A percentile compares a stretch with the other conserved stretches of the same genome.
Evolutionary conservation across 257 asterid species (phyloP).

Genomic region (Ehretia macrophylla): DNA sequence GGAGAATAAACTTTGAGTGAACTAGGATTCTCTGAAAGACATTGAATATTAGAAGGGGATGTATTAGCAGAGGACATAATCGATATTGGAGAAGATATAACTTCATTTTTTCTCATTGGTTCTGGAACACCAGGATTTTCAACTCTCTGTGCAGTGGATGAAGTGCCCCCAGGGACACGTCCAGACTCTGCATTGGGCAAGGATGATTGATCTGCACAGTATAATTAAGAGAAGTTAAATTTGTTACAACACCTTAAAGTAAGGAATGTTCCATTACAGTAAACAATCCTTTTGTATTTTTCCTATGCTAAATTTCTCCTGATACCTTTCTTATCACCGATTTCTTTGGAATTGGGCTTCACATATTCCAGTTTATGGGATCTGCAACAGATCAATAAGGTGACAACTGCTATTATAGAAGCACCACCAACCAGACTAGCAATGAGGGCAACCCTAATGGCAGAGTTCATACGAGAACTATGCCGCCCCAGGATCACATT

Average conservation of each 20-base stretch:
- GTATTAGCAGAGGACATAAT: constrained; percentile 26
- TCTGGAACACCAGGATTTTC: constrained; percentile 30
- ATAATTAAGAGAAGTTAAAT: constrained; percentile 8
- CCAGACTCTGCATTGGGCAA: constrained; percentile 28
- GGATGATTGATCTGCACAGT: constrained; percentile 31
- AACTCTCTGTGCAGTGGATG: constrained; percentile 19
- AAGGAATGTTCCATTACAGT: neutral
- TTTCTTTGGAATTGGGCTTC: constrained; percentile 22
- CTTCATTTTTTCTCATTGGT: constrained; percentile 33
- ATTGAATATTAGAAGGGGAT: constrained; percentile 30
- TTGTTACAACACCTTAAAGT: neutral
- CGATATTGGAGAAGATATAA: constrained; percentile 32
- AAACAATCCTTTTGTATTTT: neutral
- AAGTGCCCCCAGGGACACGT: constrained; percentile 19
- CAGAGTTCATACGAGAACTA: constrained; percentile 39
- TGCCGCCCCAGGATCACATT: constrained; percentile 25
- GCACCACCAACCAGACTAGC: constrained; percentile 52
- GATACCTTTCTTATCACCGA: constrained; percentile 51
- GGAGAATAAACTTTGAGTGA: constrained; percentile 68
- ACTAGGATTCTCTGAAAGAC: constrained; percentile 32
- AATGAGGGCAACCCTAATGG: constrained; percentile 47
- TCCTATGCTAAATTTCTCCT: neutral
- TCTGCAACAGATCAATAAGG: constrained; percentile 43
- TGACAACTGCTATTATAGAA: constrained; percentile 30
- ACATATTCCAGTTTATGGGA: constrained; percentile 24